Conservation (phyloP, 164 flowering plant species). For the Vitis amurensis region DNA sequence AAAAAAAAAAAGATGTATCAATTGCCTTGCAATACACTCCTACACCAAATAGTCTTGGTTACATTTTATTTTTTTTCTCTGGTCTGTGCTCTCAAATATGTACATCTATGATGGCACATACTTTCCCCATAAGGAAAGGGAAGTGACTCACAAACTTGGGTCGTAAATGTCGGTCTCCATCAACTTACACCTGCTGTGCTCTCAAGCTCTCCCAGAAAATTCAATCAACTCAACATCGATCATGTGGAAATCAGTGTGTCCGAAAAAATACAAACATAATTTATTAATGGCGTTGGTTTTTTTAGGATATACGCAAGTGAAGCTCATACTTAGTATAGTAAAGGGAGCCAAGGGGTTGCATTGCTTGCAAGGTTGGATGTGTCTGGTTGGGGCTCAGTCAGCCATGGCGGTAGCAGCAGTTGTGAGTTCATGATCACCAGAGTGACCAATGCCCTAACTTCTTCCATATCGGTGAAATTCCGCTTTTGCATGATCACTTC, state of each 20-base stretch:
- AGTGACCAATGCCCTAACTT: slow-evolving; percentile 4
- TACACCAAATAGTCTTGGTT: neutral
- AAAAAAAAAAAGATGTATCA: neutral
- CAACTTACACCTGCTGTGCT: neutral
- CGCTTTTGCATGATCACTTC: neutral
- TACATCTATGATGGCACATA: neutral
- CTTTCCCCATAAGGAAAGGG: slow-evolving; percentile 20
- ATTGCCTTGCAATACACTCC: neutral
- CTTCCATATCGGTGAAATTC: slow-evolving; percentile 6
- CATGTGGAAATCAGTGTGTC: neutral
- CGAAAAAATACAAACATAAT: no score
- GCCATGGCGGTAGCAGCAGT: slow-evolving; percentile 1
- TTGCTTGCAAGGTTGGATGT: slow-evolving; percentile 24
- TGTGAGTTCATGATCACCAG: slow-evolving; percentile 19
- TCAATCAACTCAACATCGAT: neutral
- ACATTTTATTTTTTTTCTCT: no score
- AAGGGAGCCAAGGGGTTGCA: slow-evolving; percentile 1
- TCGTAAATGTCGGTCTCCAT: slow-evolving; percentile 3
- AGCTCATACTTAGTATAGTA: neutral
- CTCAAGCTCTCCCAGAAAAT: neutral
- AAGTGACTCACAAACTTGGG: neutral
- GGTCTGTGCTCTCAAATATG: no score
- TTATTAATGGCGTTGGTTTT: no score
- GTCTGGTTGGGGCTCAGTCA: slow-evolving; percentile 13
- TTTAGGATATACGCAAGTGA: no score